These are phyloP conservation scores for Clavispora vitiphila DNA, from an alignment of 805 yeast species.

Conservation along the genomic window DNA sequence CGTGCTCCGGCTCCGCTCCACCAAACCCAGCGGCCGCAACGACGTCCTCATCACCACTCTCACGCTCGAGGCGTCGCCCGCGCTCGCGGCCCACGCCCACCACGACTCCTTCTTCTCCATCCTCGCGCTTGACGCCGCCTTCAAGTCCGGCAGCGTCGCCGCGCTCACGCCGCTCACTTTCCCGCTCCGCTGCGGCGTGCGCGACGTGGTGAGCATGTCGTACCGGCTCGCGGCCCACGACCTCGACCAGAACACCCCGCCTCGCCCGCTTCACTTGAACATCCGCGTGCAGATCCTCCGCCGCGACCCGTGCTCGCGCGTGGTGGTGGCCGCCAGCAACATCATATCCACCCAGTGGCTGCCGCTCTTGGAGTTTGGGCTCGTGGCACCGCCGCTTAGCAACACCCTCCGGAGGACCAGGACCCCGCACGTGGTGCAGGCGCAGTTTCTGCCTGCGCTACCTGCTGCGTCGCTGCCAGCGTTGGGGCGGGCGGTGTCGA, in stretches of 20 bases:
- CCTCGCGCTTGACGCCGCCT: conserved; percentile 18
- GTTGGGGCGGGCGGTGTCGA: not conserved
- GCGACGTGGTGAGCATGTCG: conserved; percentile 9
- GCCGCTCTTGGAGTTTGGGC: conserved; percentile 34
- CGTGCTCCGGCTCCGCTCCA: conserved; percentile 42
- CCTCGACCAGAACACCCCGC: conserved; percentile 2
- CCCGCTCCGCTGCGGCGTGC: conserved; percentile 7
- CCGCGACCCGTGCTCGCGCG: not conserved
- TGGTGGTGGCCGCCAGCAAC: conserved; percentile 18
- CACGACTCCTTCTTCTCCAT: conserved; percentile 15
- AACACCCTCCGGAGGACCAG: conserved; percentile 28
- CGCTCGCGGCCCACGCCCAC: conserved; percentile 14
- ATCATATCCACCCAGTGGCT: conserved; percentile 34
- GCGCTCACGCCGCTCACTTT: conserved; percentile 11
- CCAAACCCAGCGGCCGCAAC: conserved; percentile 45
- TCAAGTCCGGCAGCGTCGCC: conserved; percentile 24
- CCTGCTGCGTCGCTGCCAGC: not conserved
- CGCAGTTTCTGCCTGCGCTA: conserved; percentile 10
- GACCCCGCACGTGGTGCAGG: conserved; percentile 13
- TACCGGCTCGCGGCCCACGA: conserved; percentile 23
- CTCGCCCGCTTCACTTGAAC: not conserved
- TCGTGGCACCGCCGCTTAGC: conserved; percentile 35
- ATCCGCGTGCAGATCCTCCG: not conserved
- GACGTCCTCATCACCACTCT: conserved; percentile 43
- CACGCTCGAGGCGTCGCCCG: conserved; percentile 44